A percentile compares a stretch with the other conserved stretches of the same genome.
Evolutionary conservation across 345 rosid species (phyloP).

Genomic region (Corymbia maculata): DNA sequence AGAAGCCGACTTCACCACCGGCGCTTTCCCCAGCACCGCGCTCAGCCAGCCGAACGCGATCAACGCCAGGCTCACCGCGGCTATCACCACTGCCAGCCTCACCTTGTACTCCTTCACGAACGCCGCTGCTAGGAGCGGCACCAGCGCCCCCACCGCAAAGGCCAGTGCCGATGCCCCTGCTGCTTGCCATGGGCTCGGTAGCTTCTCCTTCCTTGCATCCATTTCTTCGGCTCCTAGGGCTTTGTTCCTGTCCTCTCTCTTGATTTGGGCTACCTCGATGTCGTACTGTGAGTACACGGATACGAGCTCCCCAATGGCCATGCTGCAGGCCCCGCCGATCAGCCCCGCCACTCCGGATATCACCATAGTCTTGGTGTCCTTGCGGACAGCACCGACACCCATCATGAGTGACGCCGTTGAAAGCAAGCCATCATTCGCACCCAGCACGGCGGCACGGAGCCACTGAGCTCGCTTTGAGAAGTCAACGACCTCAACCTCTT

Average conservation of each 20-base stretch:
- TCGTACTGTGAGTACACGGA: conserved; percentile 74
- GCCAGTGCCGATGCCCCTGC: conserved; percentile 26
- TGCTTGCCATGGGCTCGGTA: conserved; percentile 23
- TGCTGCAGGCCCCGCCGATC: conserved; percentile 67
- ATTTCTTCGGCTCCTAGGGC: neutral
- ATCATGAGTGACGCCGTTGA: conserved; percentile 71
- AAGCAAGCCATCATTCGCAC: conserved; percentile 73
- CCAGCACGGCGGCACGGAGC: conserved; percentile 75
- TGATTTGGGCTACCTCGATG: conserved; percentile 44
- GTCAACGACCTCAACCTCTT: conserved; percentile 8
- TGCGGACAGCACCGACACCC: conserved; percentile 63
- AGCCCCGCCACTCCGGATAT: conserved; percentile 66
- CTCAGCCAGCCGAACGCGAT: conserved; percentile 20
- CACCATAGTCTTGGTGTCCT: conserved; percentile 53
- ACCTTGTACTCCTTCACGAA: conserved; percentile 14
- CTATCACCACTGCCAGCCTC: conserved; percentile 18
- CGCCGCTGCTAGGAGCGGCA: conserved; percentile 21
- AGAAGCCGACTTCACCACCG: conserved; percentile 8
- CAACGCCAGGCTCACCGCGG: conserved; percentile 16
- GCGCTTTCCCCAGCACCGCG: conserved; percentile 16
- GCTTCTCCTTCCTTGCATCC: conserved; percentile 3
- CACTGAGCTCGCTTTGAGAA: conserved; percentile 64
- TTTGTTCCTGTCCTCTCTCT: conserved; percentile 16
- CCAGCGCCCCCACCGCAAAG: conserved; percentile 15
- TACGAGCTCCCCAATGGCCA: conserved; percentile 85